Evolutionary conservation across 768 basidiomycete genomes (phyloP).

Genomic region (Cystofilobasidium ferigula): DNA sequence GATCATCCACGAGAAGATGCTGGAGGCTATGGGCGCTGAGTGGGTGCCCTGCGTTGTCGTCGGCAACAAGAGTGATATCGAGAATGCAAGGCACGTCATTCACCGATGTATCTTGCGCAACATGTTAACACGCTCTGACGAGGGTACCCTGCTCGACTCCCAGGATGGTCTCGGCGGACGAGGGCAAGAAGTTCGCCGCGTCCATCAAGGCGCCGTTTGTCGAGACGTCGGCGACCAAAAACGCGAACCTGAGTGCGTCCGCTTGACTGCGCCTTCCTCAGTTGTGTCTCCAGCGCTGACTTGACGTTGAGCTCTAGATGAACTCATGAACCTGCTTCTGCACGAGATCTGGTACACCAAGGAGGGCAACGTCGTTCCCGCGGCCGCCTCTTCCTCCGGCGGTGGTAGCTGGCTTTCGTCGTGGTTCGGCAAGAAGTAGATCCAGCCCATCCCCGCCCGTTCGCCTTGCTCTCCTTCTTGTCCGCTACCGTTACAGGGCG

Average conservation of each 20-base stretch:
- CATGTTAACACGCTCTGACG: neutral
- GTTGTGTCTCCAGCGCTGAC: neutral
- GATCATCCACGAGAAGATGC: constrained; percentile 27
- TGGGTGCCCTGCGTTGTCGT: constrained; percentile 26
- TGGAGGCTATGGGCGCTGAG: constrained; percentile 26
- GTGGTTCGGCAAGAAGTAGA: constrained; percentile 26
- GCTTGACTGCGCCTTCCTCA: too few species aligned
- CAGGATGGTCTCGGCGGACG: constrained; percentile 19
- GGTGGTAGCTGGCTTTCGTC: constrained; percentile 21
- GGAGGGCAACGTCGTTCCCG: constrained; percentile 3
- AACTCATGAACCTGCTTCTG: constrained; percentile 22
- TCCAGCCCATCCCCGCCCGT: neutral
- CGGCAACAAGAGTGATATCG: constrained; percentile 26
- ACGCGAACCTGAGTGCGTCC: constrained; percentile 19
- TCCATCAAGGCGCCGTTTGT: constrained; percentile 26
- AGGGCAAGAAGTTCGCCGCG: constrained; percentile 21
- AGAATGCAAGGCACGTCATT: constrained; percentile 12
- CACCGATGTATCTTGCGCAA: neutral
- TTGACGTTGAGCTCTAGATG: neutral
- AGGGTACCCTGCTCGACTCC: neutral
- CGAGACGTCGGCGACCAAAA: constrained; percentile 24
- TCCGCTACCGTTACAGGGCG: neutral
- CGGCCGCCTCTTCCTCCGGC: constrained; percentile 1
- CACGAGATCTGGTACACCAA: constrained; percentile 21
- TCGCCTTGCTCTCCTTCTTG: neutral